Evolutionary conservation across 768 basidiomycete species (phyloP).

Genomic region (Boletus speciosus): DNA sequence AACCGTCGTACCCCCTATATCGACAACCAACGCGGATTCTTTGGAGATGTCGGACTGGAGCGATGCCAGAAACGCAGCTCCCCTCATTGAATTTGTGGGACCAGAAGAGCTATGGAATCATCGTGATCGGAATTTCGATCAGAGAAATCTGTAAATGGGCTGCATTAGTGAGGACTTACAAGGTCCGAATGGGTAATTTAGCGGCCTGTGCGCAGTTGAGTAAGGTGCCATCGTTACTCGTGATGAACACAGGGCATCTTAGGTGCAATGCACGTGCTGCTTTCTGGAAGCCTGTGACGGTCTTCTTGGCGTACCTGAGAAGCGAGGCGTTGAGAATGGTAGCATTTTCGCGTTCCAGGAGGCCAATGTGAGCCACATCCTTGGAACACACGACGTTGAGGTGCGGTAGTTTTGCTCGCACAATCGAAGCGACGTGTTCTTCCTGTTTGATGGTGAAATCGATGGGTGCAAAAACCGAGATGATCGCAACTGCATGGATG

Average conservation of each 20-base stretch:
- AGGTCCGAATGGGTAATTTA: conserved; percentile 60
- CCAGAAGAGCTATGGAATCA: conserved; percentile 39
- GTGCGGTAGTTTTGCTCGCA: conserved; percentile 37
- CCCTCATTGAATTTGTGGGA: conserved; percentile 69
- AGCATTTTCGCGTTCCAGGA: conserved; percentile 66
- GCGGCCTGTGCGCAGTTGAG: conserved; percentile 48
- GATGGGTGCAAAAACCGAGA: conserved; percentile 48
- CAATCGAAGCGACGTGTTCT: conserved; percentile 41
- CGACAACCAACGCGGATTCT: conserved; percentile 50
- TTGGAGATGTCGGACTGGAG: conserved; percentile 32
- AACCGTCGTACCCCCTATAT: conserved; percentile 61
- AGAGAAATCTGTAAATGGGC: conserved; percentile 10
- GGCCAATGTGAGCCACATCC: conserved; percentile 55
- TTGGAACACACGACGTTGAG: conserved; percentile 52
- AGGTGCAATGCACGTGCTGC: conserved; percentile 48
- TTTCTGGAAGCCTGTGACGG: conserved; percentile 50
- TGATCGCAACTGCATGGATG: conserved; percentile 39
- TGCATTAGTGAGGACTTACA: conserved; percentile 26
- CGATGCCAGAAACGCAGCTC: conserved; percentile 57
- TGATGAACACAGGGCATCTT: conserved; percentile 50
- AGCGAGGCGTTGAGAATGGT: conserved; percentile 66
- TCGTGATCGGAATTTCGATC: conserved; percentile 8
- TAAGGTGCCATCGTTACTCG: conserved; percentile 59
- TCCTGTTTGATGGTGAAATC: conserved; percentile 46
- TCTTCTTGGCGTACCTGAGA: conserved; percentile 53